These are phyloP conservation scores for Paramecium tetraurelia DNA, from an alignment of 73 alveolate genomes.

Conservation along the genomic window DNA sequence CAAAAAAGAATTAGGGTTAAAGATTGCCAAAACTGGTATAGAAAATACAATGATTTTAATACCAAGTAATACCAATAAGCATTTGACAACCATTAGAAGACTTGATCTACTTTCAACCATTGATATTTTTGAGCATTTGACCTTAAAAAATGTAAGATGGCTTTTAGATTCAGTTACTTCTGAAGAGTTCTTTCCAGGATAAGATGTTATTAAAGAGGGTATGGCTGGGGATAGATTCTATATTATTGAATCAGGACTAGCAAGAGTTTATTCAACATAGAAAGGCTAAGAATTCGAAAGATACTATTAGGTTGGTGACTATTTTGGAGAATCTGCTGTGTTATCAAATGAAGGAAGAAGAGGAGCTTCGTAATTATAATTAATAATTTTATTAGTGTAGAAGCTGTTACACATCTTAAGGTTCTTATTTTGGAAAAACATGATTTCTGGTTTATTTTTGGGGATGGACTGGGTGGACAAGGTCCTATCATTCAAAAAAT, in stretches of 20 bases:
- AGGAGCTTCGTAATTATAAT: constrained; percentile 50
- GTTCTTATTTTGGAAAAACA: constrained; percentile 58
- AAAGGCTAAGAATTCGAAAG: constrained; percentile 58
- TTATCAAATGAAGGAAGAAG: constrained; percentile 58
- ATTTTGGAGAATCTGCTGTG: constrained; percentile 62
- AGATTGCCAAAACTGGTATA: constrained; percentile 58
- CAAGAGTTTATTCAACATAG: constrained; percentile 25
- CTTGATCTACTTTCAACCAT: constrained; percentile 52
- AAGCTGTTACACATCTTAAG: constrained; percentile 56
- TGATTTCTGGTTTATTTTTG: constrained; percentile 61
- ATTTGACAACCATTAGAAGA: constrained; percentile 48
- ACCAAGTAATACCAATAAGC: constrained; percentile 56
- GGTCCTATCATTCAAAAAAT: constrained; percentile 59
- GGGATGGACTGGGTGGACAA: constrained; percentile 62
- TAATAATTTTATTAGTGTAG: constrained; percentile 4
- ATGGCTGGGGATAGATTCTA: constrained; percentile 61
- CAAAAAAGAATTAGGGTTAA: constrained; percentile 56
- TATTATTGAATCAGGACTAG: constrained; percentile 59
- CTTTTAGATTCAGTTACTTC: constrained; percentile 37
- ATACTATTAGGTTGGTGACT: constrained; percentile 51
- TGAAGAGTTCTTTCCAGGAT: constrained; percentile 50
- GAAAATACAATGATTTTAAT: constrained; percentile 59
- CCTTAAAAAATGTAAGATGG: constrained; percentile 55
- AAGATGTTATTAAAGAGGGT: constrained; percentile 51
- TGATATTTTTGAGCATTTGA: constrained; percentile 49